Conservation (phyloP, 768 basidiomycete genomes). For the Termitomyces bulborhizus region DNA sequence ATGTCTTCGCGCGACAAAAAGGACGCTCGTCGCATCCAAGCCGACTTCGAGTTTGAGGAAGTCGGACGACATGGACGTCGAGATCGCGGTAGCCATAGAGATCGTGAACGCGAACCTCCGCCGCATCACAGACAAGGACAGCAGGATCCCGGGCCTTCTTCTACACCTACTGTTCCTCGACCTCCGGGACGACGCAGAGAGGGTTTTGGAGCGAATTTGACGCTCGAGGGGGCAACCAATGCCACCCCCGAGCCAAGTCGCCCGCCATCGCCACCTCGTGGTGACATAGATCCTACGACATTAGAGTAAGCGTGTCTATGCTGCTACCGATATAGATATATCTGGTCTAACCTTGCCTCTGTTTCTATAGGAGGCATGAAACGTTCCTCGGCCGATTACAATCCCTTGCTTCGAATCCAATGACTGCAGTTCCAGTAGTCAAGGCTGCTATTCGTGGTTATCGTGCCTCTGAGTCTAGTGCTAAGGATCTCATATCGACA, state of each 20-base stretch:
- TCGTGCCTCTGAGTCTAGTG: constrained; percentile 66
- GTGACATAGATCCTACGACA: constrained; percentile 47
- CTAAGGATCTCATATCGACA: constrained; percentile 81
- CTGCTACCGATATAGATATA: background rate
- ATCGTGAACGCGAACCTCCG: constrained; percentile 34
- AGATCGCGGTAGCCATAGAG: constrained; percentile 38
- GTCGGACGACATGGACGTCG: constrained; percentile 35
- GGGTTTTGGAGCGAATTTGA: constrained; percentile 57
- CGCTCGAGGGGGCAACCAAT: constrained; percentile 23
- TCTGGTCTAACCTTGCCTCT: background rate
- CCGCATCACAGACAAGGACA: constrained; percentile 21
- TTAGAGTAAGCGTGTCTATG: constrained; percentile 40
- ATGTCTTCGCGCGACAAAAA: constrained; percentile 67
- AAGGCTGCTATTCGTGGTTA: constrained; percentile 78
- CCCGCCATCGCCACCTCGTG: constrained; percentile 32
- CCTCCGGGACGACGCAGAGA: constrained; percentile 47
- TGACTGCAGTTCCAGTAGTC: constrained; percentile 52
- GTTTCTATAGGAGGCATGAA: constrained; percentile 50
- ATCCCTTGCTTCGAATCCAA: constrained; percentile 49
- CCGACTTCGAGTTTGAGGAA: constrained; percentile 62
- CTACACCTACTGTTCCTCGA: constrained; percentile 8
- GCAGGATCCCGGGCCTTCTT: constrained; percentile 9
- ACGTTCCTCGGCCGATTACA: constrained; percentile 62
- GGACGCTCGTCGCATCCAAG: constrained; percentile 62
- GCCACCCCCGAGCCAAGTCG: constrained; percentile 22